Percentiles rank a stretch among this genome's conserved stretches.
Evolutionary conservation across 2,329 filamentous ascomycete genomes (phyloP).

Genomic region (Fusarium odoratissimum): DNA sequence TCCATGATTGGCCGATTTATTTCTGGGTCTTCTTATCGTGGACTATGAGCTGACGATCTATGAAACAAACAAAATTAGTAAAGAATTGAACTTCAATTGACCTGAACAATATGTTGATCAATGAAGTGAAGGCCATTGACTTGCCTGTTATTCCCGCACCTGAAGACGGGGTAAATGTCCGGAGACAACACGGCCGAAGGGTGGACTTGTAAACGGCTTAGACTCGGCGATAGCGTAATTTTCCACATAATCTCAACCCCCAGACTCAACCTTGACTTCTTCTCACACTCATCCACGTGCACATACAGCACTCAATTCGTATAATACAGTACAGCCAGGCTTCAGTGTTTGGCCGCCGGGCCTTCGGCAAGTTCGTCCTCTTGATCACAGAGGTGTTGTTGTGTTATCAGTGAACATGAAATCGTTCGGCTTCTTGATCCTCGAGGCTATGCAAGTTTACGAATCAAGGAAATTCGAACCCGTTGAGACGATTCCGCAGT

Average conservation of each 20-base stretch:
- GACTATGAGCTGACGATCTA: background rate
- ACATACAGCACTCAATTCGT: background rate
- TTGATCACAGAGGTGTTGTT: background rate
- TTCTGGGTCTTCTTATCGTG: constrained; percentile 13
- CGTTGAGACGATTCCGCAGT: constrained; percentile 3
- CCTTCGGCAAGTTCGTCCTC: background rate
- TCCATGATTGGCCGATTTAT: constrained; percentile 17
- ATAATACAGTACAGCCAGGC: background rate
- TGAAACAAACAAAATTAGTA: background rate
- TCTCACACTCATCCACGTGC: background rate
- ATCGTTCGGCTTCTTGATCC: background rate
- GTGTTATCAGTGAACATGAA: constrained; percentile 26
- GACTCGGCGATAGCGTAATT: constrained; percentile 31
- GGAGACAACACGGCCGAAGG: constrained; percentile 15
- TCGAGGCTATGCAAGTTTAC: constrained; percentile 19
- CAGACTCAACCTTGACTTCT: background rate
- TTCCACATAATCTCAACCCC: background rate
- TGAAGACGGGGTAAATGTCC: background rate
- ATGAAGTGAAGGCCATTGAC: too few species aligned
- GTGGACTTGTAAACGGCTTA: constrained; percentile 14
- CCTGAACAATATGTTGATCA: background rate
- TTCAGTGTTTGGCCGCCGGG: constrained; percentile 16
- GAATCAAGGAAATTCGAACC: background rate
- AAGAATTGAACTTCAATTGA: background rate
- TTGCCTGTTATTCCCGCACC: background rate